Conservation (phyloP, 306 rosid species). For the Quillaja saponaria region DNA sequence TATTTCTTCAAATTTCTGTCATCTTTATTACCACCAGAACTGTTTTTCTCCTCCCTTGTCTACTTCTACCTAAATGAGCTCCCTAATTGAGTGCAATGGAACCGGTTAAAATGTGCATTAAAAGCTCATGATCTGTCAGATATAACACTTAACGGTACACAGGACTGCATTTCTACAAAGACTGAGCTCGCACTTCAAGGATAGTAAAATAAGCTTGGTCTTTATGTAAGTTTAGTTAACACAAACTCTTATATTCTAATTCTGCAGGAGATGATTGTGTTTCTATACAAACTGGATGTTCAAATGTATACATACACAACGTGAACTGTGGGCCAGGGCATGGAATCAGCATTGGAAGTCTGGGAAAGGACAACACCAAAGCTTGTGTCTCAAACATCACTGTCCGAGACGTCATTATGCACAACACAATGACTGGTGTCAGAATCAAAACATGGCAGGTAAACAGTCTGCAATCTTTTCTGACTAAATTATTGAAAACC, state of each 20-base stretch:
- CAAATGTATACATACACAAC: slow-evolving; percentile 79
- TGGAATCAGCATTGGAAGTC: slow-evolving; percentile 96
- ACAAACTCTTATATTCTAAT: background rate
- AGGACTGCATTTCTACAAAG: too few species aligned
- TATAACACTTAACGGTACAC: too few species aligned
- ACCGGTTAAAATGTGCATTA: too few species aligned
- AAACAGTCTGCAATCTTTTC: slow-evolving; percentile 19
- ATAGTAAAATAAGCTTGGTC: too few species aligned
- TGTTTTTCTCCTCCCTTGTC: slow-evolving; percentile 17
- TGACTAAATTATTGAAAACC: background rate
- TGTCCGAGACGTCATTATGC: slow-evolving; percentile 72
- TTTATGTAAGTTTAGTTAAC: too few species aligned
- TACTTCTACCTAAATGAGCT: background rate
- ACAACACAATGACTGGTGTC: slow-evolving; percentile 91
- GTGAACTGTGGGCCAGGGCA: slow-evolving; percentile 97
- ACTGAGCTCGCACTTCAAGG: too few species aligned
- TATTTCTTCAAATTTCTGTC: slow-evolving; percentile 23
- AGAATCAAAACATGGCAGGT: slow-evolving; percentile 99
- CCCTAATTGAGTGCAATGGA: background rate
- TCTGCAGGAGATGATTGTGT: slow-evolving; percentile 88
- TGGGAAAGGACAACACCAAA: slow-evolving; percentile 80
- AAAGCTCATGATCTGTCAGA: too few species aligned
- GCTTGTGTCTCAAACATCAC: slow-evolving; percentile 98
- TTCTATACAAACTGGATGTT: slow-evolving; percentile 95
- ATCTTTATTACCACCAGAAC: slow-evolving; percentile 26